Percentiles rank a stretch among this genome's conserved stretches.
These are phyloP conservation scores for Dillenia turbinata DNA, from an alignment of 164 flowering plant species.

Conservation along the genomic window DNA sequence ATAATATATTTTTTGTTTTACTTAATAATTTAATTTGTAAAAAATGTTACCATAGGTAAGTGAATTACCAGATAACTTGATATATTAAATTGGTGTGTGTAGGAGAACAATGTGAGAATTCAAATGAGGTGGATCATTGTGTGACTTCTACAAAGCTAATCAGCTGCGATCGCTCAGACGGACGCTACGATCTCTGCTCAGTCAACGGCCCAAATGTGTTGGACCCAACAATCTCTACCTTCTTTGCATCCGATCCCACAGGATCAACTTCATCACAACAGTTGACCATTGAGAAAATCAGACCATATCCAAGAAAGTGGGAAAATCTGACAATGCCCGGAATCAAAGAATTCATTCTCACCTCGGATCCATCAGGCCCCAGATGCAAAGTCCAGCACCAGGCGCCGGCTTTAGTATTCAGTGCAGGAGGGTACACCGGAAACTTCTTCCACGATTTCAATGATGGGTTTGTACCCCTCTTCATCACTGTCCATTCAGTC, in stretches of 20 bases:
- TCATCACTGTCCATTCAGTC: slow-evolving; percentile 33
- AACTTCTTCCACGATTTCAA: slow-evolving; percentile 44
- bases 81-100: too few relatives aligned
- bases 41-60: too few relatives aligned
- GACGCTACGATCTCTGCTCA: slow-evolving; percentile 38
- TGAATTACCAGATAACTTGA: too few relatives aligned
- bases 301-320: slow-evolving; percentile 58
- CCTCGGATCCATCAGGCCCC: slow-evolving; percentile 16
- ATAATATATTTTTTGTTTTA: too few relatives aligned
- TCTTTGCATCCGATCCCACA: slow-evolving; percentile 12
- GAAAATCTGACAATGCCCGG: slow-evolving; percentile 28
- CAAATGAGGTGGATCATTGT: too few relatives aligned
- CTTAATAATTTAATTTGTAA: too few relatives aligned
- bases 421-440: slow-evolving; percentile 42
- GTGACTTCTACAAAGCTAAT: slow-evolving; percentile 3
- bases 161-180: slow-evolving; percentile 34
- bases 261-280: neutral
- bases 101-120: too few relatives aligned
- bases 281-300: slow-evolving; percentile 13
- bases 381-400: slow-evolving; percentile 28
- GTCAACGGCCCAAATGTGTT: slow-evolving; percentile 35
- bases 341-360: slow-evolving; percentile 38
- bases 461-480: slow-evolving; percentile 41
- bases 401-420: slow-evolving; percentile 35
- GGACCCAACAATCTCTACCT: slow-evolving; percentile 28